Conservation (phyloP, 352 stramenopile genomes). For the Aphanomyces stellatus region DNA sequence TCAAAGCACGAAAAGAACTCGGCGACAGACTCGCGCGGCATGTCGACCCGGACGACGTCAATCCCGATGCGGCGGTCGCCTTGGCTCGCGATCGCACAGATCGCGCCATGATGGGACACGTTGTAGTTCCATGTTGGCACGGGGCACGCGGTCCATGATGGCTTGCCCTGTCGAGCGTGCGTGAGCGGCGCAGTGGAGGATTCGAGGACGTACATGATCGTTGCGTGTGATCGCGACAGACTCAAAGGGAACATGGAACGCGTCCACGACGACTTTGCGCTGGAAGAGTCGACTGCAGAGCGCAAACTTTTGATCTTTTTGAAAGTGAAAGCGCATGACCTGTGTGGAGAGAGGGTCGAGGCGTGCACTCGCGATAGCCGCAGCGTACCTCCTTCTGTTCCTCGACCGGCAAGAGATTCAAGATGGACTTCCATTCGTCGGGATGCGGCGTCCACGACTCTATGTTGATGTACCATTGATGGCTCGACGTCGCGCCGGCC, state of each 20-base stretch:
- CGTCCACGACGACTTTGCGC: slow-evolving; percentile 33
- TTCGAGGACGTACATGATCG: slow-evolving; percentile 30
- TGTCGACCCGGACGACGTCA: slow-evolving; percentile 48
- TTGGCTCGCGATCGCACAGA: slow-evolving; percentile 56
- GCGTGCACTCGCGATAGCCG: neutral
- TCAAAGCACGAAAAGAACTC: slow-evolving; percentile 60
- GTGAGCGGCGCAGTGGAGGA: neutral
- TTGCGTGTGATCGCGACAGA: slow-evolving; percentile 47
- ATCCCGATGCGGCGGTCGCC: slow-evolving; percentile 42
- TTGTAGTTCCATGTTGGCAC: slow-evolving; percentile 64
- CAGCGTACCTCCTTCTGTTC: neutral
- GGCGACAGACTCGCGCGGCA: slow-evolving; percentile 20
- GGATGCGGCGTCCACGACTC: slow-evolving; percentile 1
- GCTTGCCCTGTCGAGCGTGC: slow-evolving; percentile 40
- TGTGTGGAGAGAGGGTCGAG: slow-evolving; percentile 9
- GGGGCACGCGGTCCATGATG: slow-evolving; percentile 35
- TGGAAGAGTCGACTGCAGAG: slow-evolving; percentile 59
- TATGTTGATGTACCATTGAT: slow-evolving; percentile 10
- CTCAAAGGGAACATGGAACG: slow-evolving; percentile 28
- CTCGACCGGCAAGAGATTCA: neutral
- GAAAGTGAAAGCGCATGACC: slow-evolving; percentile 49
- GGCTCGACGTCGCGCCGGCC: neutral
- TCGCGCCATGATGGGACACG: slow-evolving; percentile 58
- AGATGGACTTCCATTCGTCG: slow-evolving; percentile 1
- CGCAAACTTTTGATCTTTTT: slow-evolving; percentile 56